phyloP scores from a whole-genome alignment of 1,284 basidiomycete species.

The Apiotrichum sp. region DNA sequence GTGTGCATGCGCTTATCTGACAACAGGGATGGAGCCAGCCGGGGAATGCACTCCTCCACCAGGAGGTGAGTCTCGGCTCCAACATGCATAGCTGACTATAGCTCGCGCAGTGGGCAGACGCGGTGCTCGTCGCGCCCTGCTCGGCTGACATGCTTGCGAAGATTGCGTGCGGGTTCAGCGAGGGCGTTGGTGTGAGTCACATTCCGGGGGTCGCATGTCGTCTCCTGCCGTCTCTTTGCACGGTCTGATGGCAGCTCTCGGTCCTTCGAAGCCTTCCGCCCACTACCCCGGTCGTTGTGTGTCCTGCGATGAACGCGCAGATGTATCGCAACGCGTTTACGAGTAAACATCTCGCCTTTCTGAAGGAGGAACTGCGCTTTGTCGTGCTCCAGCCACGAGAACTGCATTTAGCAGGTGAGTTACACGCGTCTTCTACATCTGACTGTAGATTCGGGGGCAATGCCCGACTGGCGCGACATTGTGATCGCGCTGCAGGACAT shows the following conservation, averaged over 20 bases:
- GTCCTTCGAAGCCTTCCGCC: constrained; percentile 78
- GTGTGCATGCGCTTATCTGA: too few species aligned
- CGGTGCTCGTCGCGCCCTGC: constrained; percentile 88
- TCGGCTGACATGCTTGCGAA: constrained; percentile 93
- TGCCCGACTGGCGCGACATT: constrained; percentile 73
- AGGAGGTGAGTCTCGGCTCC: constrained; percentile 52
- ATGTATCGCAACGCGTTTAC: constrained; percentile 95
- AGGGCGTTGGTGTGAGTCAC: constrained; percentile 70
- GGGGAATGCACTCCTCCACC: constrained; percentile 83
- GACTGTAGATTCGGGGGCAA: constrained; percentile 64
- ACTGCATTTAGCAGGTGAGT: constrained; percentile 24
- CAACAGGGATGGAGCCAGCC: too few species aligned
- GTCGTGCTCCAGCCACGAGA: constrained; percentile 65
- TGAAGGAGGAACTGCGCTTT: constrained; percentile 72
- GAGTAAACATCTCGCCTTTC: constrained; percentile 63
- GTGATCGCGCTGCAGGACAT: constrained; percentile 31
- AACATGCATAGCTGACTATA: constrained; percentile 30
- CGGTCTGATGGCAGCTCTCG: constrained; percentile 59
- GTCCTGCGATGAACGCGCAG: constrained; percentile 95
- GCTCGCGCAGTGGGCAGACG: constrained; percentile 85
- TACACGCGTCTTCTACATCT: neutral
- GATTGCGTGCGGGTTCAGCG: constrained; percentile 78
- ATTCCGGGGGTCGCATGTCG: neutral
- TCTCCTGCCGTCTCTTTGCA: neutral
- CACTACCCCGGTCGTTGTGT: constrained; percentile 73